These are phyloP conservation scores for Fraxinus platypoda DNA, from an alignment of 305 asterid species.

Conservation along the genomic window DNA sequence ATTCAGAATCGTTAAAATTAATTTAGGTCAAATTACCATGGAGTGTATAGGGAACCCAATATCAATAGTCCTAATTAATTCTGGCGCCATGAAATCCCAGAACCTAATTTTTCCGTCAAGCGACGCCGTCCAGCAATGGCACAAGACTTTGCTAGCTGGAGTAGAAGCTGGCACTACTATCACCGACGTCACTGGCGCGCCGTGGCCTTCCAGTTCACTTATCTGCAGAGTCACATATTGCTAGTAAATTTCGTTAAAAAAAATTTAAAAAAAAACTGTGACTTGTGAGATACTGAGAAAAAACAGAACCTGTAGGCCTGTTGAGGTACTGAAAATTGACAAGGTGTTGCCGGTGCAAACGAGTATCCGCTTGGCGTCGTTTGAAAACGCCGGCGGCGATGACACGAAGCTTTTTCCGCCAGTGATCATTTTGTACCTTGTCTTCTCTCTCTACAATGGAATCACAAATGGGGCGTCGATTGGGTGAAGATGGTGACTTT, in stretches of 20 bases:
- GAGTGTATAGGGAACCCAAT: constrained; percentile 61
- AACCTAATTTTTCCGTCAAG: constrained; percentile 83
- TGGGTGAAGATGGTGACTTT: background rate
- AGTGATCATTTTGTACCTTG: constrained; percentile 38
- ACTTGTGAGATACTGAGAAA: background rate
- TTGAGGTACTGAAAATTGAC: constrained; percentile 85
- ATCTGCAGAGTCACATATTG: constrained; percentile 39
- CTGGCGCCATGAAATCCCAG: constrained; percentile 84
- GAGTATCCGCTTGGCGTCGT: constrained; percentile 69
- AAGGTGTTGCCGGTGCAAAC: constrained; percentile 85
- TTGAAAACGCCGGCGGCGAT: constrained; percentile 84
- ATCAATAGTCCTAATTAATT: constrained; percentile 57
- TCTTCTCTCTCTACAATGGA: background rate
- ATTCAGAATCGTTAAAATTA: background rate
- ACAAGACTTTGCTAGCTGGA: constrained; percentile 48
- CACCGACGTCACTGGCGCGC: constrained; percentile 73
- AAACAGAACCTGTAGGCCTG: constrained; percentile 70
- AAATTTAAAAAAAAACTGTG: background rate
- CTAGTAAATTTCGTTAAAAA: background rate
- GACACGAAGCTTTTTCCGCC: constrained; percentile 83
- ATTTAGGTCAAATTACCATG: constrained; percentile 51
- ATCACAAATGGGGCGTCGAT: background rate
- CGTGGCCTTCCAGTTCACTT: constrained; percentile 86
- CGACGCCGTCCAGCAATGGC: constrained; percentile 85
- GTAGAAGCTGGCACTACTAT: constrained; percentile 65